phyloP scores from a whole-genome alignment of 169 alveolate genomes.

The Plasmodium vinckei region DNA sequence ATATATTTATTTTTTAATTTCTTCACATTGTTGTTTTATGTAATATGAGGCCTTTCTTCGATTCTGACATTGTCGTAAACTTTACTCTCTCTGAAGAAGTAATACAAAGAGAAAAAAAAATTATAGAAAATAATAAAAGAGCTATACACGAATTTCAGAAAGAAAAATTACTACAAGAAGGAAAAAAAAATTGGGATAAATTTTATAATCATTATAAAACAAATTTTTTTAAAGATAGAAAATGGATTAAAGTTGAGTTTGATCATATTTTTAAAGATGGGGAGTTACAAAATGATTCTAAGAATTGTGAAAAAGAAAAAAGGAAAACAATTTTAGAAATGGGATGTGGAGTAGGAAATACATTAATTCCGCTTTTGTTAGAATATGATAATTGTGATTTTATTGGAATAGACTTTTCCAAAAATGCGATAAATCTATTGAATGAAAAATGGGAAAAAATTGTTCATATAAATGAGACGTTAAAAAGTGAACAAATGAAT shows the following conservation, averaged over 20 bases:
- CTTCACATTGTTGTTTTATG: background rate
- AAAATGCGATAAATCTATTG: constrained; percentile 90
- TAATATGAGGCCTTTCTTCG: constrained; percentile 62
- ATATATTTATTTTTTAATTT: constrained; percentile 4
- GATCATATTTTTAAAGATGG: constrained; percentile 82
- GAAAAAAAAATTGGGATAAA: constrained; percentile 92
- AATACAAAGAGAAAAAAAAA: constrained; percentile 45
- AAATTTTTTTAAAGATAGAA: constrained; percentile 93
- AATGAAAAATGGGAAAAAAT: constrained; percentile 78
- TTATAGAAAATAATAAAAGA: constrained; percentile 56
- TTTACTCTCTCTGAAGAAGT: constrained; percentile 73
- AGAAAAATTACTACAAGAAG: constrained; percentile 86
- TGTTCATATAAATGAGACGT: constrained; percentile 13
- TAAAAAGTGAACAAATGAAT: constrained; percentile 67
- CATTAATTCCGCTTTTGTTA: constrained; percentile 90
- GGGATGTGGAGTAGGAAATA: constrained; percentile 97
- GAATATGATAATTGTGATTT: constrained; percentile 82
- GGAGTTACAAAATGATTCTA: background rate
- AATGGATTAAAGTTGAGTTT: constrained; percentile 91
- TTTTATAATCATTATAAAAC: constrained; percentile 92
- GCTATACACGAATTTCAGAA: constrained; percentile 46
- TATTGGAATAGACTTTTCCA: constrained; percentile 93
- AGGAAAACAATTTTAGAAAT: constrained; percentile 84
- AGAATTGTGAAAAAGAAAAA: constrained; percentile 11
- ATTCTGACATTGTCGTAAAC: constrained; percentile 72